Percentiles rank a stretch among this genome's conserved stretches.
Evolutionary conservation across 2,329 filamentous ascomycete species (phyloP).

Genomic region (Cordyceps cateniannulata): DNA sequence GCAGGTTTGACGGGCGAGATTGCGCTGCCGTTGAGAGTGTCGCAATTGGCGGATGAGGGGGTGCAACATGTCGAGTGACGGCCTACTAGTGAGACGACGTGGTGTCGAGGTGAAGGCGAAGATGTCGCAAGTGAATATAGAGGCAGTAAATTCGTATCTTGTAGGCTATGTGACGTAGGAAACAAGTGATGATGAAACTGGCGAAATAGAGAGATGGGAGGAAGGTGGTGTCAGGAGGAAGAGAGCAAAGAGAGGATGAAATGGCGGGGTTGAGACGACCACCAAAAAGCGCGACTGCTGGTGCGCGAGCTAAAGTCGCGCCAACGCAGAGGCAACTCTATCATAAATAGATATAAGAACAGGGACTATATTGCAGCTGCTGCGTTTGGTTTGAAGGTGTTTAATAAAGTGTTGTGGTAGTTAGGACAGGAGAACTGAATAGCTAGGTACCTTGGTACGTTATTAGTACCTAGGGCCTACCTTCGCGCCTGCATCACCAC

Average conservation of each 20-base stretch:
- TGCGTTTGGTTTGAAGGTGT: no score
- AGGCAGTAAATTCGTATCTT: not conserved
- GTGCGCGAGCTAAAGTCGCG: not conserved
- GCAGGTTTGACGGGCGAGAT: not conserved
- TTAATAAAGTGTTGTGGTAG: not conserved
- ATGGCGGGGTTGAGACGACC: not conserved
- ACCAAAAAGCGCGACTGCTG: no score
- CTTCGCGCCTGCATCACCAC: no score
- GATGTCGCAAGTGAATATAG: not conserved
- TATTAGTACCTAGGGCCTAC: no score
- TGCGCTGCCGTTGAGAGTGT: not conserved
- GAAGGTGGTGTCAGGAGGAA: not conserved
- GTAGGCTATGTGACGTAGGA: not conserved
- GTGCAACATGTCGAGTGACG: not conserved
- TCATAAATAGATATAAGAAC: no score
- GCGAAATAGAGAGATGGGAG: not conserved
- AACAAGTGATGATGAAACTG: not conserved
- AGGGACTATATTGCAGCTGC: no score
- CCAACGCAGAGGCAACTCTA: not conserved
- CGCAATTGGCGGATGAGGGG: slow-evolving; percentile 2
- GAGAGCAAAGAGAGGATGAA: not conserved
- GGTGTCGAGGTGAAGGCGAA: not conserved
- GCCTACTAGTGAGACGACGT: not conserved
- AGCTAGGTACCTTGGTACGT: no score
- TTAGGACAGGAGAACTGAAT: not conserved